These are phyloP conservation scores for Tolypocladium endophyticum DNA, from an alignment of 2,329 filamentous ascomycete genomes.

Conservation along the genomic window DNA sequence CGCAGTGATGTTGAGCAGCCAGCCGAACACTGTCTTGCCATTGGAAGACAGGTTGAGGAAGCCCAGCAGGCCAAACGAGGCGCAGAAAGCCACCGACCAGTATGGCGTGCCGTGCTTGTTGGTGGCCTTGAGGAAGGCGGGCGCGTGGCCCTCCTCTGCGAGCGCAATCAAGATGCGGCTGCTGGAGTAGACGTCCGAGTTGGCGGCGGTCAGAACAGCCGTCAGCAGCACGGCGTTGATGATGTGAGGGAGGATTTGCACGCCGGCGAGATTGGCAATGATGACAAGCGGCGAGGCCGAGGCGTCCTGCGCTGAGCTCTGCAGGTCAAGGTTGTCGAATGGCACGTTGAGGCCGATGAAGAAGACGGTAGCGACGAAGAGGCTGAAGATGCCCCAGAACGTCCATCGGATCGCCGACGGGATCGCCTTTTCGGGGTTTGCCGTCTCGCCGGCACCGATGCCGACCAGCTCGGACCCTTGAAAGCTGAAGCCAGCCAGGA, in stretches of 20 bases:
- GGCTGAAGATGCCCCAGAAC: constrained; percentile 62
- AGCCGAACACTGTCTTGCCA: constrained; percentile 55
- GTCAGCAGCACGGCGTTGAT: constrained; percentile 72
- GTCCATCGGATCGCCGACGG: constrained; percentile 64
- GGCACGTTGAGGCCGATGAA: constrained; percentile 65
- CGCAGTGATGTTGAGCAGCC: constrained; percentile 61
- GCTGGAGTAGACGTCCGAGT: constrained; percentile 66
- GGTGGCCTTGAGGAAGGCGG: constrained; percentile 46
- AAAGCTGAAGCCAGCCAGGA: constrained; percentile 60
- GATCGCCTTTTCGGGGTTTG: constrained; percentile 61
- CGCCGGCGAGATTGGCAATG: constrained; percentile 49
- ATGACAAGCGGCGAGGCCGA: constrained; percentile 57
- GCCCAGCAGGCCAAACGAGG: constrained; percentile 50
- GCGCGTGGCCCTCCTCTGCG: constrained; percentile 53
- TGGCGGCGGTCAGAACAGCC: constrained; percentile 68
- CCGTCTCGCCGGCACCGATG: constrained; percentile 68
- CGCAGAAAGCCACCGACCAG: constrained; percentile 41
- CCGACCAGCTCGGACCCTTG: constrained; percentile 68
- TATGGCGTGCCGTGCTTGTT: constrained; percentile 54
- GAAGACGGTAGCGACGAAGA: constrained; percentile 57
- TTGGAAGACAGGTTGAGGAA: constrained; percentile 55
- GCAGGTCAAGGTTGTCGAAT: constrained; percentile 44
- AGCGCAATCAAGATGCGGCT: constrained; percentile 59
- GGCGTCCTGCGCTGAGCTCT: constrained; percentile 42
- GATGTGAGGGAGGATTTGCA: constrained; percentile 53